Conservation (phyloP, 495 filamentous ascomycete species). For the Hypoxylon trugodes region DNA sequence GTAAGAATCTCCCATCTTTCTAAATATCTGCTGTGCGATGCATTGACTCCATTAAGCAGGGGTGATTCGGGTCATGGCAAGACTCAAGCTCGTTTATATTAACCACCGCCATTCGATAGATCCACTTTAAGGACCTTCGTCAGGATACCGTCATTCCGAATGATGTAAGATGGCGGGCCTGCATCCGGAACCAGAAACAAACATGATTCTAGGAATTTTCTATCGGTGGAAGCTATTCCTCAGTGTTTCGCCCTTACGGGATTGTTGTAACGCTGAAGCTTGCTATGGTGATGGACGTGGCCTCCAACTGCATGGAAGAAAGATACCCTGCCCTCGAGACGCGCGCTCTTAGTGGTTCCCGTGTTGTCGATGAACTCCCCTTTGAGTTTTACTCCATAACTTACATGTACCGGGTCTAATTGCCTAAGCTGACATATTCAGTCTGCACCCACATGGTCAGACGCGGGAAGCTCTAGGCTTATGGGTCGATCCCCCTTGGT, state of each 20-base stretch:
- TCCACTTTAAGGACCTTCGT: constrained; percentile 35
- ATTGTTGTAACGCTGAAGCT: constrained; percentile 14
- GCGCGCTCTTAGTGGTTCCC: constrained; percentile 3
- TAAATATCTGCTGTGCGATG: constrained; percentile 35
- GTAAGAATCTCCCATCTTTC: constrained; percentile 33
- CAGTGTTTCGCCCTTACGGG: neutral
- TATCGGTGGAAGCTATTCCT: neutral
- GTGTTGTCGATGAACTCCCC: neutral
- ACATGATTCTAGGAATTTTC: neutral
- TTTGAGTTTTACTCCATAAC: constrained; percentile 6
- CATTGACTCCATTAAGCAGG: constrained; percentile 23
- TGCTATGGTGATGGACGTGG: neutral
- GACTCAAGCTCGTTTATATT: constrained; percentile 35
- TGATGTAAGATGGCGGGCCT: constrained; percentile 31
- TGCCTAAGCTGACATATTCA: neutral
- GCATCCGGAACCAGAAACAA: neutral
- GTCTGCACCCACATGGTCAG: constrained; percentile 9
- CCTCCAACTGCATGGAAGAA: constrained; percentile 5
- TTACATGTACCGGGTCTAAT: constrained; percentile 5
- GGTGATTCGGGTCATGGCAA: constrained; percentile 18
- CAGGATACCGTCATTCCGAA: constrained; percentile 32
- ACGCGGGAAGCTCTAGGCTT: neutral
- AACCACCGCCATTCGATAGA: constrained; percentile 23
- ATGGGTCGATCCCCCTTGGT: too few relatives aligned
- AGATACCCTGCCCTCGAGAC: neutral